Base-by-base conservation (phyloP, 2,329 filamentous ascomycete genomes). In the Hymenoscyphus salicellus region DNA sequence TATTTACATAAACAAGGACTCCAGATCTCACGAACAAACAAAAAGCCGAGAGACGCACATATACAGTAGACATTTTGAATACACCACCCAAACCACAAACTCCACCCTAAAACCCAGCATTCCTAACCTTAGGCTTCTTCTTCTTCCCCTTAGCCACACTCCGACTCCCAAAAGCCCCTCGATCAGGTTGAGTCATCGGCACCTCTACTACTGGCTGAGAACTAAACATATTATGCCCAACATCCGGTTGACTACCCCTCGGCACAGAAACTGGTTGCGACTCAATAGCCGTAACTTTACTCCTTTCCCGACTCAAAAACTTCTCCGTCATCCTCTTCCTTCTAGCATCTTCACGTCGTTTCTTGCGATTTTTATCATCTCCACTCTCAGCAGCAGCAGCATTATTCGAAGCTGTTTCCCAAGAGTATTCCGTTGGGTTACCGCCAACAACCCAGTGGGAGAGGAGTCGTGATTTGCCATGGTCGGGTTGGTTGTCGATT, bases 91-190 rank as follows among this genome's bases (percentile, higher is more conserved):
- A 23, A 2, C 11, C 8, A 52, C 36, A 43, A 43, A 20, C 33
- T 2, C 3, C 5, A 17, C 23, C 20, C 43, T 52, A 70, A 65
- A 75, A 75, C 14, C 74, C 74, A 52, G 74, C 72, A 30, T 66
- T 69, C 43, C 72, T 70, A n/a, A 62, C 64, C 71, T 76, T 78
- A 17, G 68, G 65, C 71, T 81, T 82, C 74, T 81, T 81, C 61
- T 74, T 77, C 66, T 74, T 76, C 65, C 32, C 30, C 11, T 76
- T 77, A 59, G 70, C 63, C 11, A 59, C 59, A 41, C 71, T 56
- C 62, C 81, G 75, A 67, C 77, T 78, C 30, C 82, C 82, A 77
- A 82, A 82, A 4, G 73, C 68, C 1, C 82, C 82, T n/a, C 78
- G 67, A 26, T 81, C 75, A 14, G 82, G 81, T 72, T 84, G 82